These are phyloP conservation scores for Pythium insidiosum DNA, from an alignment of 352 stramenopile genomes.

Conservation along the genomic window DNA sequence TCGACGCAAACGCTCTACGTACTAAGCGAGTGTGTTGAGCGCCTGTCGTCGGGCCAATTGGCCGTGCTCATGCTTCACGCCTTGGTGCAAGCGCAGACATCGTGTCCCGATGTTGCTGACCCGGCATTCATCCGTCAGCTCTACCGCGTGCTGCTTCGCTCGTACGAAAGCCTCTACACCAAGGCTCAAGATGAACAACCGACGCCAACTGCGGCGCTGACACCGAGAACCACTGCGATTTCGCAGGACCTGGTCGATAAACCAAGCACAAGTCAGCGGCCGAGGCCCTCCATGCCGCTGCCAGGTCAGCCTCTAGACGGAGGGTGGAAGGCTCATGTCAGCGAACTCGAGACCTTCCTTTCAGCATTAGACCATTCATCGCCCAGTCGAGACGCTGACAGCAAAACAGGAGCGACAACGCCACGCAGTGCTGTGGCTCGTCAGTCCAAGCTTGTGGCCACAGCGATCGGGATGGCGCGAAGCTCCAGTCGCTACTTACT, in stretches of 20 bases:
- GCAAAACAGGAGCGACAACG: background rate
- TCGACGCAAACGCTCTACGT: slow-evolving; percentile 24
- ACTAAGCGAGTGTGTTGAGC: slow-evolving; percentile 16
- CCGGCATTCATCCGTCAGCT: slow-evolving; percentile 39
- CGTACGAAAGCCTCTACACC: slow-evolving; percentile 51
- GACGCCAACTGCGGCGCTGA: background rate
- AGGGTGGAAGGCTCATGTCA: slow-evolving; percentile 37
- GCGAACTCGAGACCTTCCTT: slow-evolving; percentile 50
- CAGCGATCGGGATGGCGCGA: background rate
- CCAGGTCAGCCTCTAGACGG: no score
- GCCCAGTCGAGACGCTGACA: background rate
- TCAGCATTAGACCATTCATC: slow-evolving; percentile 9
- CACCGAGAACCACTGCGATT: background rate
- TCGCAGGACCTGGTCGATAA: background rate
- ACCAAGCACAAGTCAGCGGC: background rate
- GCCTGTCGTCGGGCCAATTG: slow-evolving; percentile 41
- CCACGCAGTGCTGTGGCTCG: background rate
- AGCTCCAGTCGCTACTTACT: slow-evolving; percentile 23
- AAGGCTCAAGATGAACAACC: slow-evolving; percentile 9
- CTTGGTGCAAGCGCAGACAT: slow-evolving; percentile 21
- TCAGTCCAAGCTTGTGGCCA: background rate
- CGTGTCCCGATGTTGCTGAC: slow-evolving; percentile 30
- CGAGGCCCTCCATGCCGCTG: background rate
- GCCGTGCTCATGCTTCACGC: slow-evolving; percentile 47
- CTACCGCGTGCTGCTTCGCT: slow-evolving; percentile 42